Evolutionary conservation across 1,284 basidiomycete genomes (phyloP), one percentile per base, ranked within the genome.

Genomic region (Fomitopsis schrenkii): DNA sequence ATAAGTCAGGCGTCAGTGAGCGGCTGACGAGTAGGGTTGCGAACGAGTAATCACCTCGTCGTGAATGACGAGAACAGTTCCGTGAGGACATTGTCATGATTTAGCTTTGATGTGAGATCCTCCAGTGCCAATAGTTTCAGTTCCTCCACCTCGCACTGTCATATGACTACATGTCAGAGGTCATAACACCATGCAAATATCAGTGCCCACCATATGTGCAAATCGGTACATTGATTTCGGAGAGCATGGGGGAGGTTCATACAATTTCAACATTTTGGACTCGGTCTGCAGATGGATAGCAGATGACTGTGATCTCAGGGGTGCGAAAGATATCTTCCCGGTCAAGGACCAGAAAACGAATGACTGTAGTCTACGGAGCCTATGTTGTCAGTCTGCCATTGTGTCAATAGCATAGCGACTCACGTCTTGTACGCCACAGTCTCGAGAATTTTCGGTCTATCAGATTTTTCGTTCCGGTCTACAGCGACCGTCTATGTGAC

Each of bases 351-450:
- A 53, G 28, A 53, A 33, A 14, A 53, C 35, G 8, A 53, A 53
- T 30, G 50, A 14, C 6, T 35, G 50, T 17, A 46, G 19, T 19
- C 50, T 38, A 35, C 28, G 5, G 10, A 10, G 35, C 35, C 10
- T 36, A 10, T 36, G 35, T 36, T 36, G 10, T 10, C 35, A 36
- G 35, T n/a, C 35, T 10, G 10, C 35, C 5, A 5, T 36, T 10
- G n/a, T n/a, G n/a, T n/a, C n/a, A n/a, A n/a, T n/a, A n/a, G n/a
- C n/a, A n/a, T n/a, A n/a, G n/a, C n/a, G n/a, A 53, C 50, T 33
- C 35, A 53, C 50, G 62, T 86, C 90, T 70, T 94, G 91, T 74
- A 84, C 79, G 64, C 79, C 83, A 28, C 44, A 9, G 44, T 46
- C 44, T 46, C 44, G 10, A 46, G 44, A 26, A 26, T 2, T 26